Base-by-base conservation (phyloP, 1,284 basidiomycete species). In the Cryptococcus hybrid region DNA sequence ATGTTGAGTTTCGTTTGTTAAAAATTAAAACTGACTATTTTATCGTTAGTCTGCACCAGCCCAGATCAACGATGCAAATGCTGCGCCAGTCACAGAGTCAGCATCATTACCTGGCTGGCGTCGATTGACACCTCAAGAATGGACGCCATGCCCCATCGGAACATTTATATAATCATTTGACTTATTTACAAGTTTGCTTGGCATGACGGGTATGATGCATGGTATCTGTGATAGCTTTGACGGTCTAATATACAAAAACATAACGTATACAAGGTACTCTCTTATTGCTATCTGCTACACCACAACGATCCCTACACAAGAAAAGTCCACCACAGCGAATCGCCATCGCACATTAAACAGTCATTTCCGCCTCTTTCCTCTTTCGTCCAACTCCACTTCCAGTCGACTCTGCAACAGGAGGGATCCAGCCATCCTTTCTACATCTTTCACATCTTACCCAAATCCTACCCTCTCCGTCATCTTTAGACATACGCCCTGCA, bases 371-470 rank as follows among this genome's bases (percentile, higher is more conserved):
- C 5, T 12, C 40, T 42, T 42, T 42, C 40, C 15, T 42, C 40
- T 42, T 15, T 42, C 15, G 40, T 42, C 40, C 5, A 42, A 42
- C 40, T 15, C 40, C 15, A 15, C 40, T 42, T 42, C 40, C 40
- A 42, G 12, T 42, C 15, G 40, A 15, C 15, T 42, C 40, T 36
- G 37, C 39, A n/a, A 9, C 43, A 15, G 54, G 42, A 42, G 50
- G 7, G 5, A 57, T 52, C 73, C 73, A 73, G 0, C 72, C 72
- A 30, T 73, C 70, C 57, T 70, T 72, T 60, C 69, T 64, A 60
- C 73, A 74, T n/a, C 54, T 62, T 36, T 63, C 67, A 58, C 73
- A 74, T 45, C 63, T 63, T 38, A 73, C 67, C 67, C 68, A 71
- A 42, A 67, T 55, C 44, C 65, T 62, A 15, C 63, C 67, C 13